Percentiles rank a stretch among this genome's conserved stretches.
These are phyloP conservation scores for Debaryomyces subglobosus DNA, from an alignment of 1,139 yeast genomes.

Conservation along the genomic window DNA sequence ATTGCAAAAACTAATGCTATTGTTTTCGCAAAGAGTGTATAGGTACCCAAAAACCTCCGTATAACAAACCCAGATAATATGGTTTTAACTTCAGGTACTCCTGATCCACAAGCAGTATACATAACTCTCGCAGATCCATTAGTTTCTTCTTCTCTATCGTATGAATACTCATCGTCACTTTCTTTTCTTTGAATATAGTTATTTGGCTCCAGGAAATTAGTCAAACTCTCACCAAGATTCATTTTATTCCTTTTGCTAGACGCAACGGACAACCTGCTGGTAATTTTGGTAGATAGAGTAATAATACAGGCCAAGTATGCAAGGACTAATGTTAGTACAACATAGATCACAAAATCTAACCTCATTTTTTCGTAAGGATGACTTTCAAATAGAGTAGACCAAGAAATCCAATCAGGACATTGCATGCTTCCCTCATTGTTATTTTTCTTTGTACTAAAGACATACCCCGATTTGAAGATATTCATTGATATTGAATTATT, in stretches of 20 bases:
- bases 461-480: conserved; percentile 27
- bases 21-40: conserved; percentile 56
- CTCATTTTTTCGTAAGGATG: conserved; percentile 20
- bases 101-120: conserved; percentile 65
- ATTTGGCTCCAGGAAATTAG: not conserved
- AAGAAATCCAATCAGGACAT: conserved; percentile 50
- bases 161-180: not conserved
- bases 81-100: conserved; percentile 65
- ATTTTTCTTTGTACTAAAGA: conserved; percentile 13
- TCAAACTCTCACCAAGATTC: not conserved
- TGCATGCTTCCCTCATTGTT: conserved; percentile 3
- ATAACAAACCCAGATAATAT: conserved; percentile 60
- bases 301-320: conserved; percentile 52
- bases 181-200: conserved; percentile 1
- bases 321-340: conserved; percentile 41
- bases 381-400: conserved; percentile 40
- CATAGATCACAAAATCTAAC: conserved; percentile 43
- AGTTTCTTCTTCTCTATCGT: not conserved
- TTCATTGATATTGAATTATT: conserved; percentile 12
- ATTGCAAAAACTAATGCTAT: conserved; percentile 58
- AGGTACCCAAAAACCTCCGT: conserved; percentile 56
- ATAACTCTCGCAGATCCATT: conserved; percentile 28
- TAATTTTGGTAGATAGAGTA: conserved; percentile 53
- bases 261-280: conserved; percentile 16
- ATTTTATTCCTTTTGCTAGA: not conserved